Conservation (phyloP, 148 eudicot species). For the Polygonum aviculare region DNA sequence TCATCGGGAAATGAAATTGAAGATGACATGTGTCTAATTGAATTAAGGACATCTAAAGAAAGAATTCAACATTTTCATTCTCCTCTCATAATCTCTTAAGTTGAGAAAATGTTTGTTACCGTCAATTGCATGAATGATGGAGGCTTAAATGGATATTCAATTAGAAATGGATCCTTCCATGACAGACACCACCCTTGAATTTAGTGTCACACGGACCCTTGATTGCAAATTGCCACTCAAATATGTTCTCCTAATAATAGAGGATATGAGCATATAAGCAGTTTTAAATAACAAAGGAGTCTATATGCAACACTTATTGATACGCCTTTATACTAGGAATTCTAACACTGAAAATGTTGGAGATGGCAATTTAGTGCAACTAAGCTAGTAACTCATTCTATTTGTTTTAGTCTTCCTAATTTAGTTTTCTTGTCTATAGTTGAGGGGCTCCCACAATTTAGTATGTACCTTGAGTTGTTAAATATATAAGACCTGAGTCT, state of each 20-base stretch:
- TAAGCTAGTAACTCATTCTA: too few species aligned
- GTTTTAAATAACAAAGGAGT: not conserved
- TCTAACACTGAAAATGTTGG: not conserved
- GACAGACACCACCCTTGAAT: conserved; percentile 96
- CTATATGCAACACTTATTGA: not conserved
- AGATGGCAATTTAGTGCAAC: too few species aligned
- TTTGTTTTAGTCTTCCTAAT: too few species aligned
- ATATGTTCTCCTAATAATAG: conserved; percentile 69
- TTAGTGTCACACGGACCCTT: conserved; percentile 85
- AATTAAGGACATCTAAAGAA: too few species aligned
- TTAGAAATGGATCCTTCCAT: conserved; percentile 92
- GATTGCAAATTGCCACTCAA: conserved; percentile 98
- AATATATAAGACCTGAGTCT: too few species aligned
- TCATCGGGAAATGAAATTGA: not conserved
- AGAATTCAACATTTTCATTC: too few species aligned
- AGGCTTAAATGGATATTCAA: conserved; percentile 93
- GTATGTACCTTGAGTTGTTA: too few species aligned
- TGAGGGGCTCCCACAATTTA: too few species aligned
- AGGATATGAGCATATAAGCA: not conserved
- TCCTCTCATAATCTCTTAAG: too few species aligned
- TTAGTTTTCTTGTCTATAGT: too few species aligned
- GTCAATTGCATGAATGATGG: conserved; percentile 94
- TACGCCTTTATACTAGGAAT: not conserved
- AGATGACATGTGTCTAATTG: not conserved
- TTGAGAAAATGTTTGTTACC: conserved; percentile 26